A percentile compares a stretch with the other conserved stretches of the same genome.
Evolutionary conservation across 768 basidiomycete genomes (phyloP).

Genomic region (Tephrocybe rancida): DNA sequence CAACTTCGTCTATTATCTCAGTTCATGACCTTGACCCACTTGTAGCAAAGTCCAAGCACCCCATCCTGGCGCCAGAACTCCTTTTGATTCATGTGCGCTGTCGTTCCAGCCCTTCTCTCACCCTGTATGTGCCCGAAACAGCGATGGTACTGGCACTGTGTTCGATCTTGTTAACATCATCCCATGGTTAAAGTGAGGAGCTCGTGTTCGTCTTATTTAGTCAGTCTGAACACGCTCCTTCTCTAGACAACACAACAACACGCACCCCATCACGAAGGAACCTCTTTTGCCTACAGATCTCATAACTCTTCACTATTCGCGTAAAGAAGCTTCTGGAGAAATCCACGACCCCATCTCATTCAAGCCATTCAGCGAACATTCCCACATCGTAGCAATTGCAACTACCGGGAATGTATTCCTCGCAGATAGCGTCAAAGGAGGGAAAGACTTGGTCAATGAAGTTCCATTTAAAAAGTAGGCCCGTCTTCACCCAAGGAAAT

Average conservation of each 20-base stretch:
- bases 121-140: slow-evolving; percentile 85
- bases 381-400: slow-evolving; percentile 89
- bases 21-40: slow-evolving; percentile 13
- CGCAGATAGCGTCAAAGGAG: slow-evolving; percentile 86
- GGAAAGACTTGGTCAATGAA: slow-evolving; percentile 86
- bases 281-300: slow-evolving; percentile 72
- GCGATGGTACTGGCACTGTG: slow-evolving; percentile 77
- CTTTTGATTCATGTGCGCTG: slow-evolving; percentile 91
- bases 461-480: slow-evolving; percentile 80
- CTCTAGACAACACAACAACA: slow-evolving; percentile 78
- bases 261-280: slow-evolving; percentile 76
- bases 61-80: slow-evolving; percentile 65
- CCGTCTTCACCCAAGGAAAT: not conserved
- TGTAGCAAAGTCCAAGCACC: slow-evolving; percentile 68
- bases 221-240: slow-evolving; percentile 6
- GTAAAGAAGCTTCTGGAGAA: slow-evolving; percentile 82
- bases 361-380: slow-evolving; percentile 96
- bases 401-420: slow-evolving; percentile 93
- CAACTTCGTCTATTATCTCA: slow-evolving; percentile 6
- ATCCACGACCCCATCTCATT: slow-evolving; percentile 97
- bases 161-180: slow-evolving; percentile 93
- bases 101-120: slow-evolving; percentile 89
- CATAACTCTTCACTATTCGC: slow-evolving; percentile 78
- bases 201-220: not conserved
- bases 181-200: slow-evolving; percentile 86